Percentiles rank a stretch among this genome's conserved stretches.
Conservation (phyloP, 176 grass and related monocot species). For the Bromus sterilis region DNA sequence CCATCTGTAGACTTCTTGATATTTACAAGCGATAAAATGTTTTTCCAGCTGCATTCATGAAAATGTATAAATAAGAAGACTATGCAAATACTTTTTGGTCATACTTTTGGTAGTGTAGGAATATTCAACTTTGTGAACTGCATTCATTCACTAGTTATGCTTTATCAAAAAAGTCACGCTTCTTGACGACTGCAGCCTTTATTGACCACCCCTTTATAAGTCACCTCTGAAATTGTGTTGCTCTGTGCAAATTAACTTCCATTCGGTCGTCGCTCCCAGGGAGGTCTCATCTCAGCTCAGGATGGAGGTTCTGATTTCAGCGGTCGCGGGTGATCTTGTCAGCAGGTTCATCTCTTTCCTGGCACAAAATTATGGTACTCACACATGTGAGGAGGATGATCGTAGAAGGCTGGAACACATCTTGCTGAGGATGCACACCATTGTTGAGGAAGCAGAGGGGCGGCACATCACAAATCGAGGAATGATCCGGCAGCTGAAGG, state of each 20-base stretch:
- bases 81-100: background rate
- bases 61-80: background rate
- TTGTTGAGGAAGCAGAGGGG: constrained; percentile 24
- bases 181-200: background rate
- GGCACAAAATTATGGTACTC: background rate
- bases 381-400: background rate
- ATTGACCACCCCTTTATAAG: background rate
- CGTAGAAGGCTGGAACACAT: background rate
- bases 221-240: background rate
- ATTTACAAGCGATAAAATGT: background rate
- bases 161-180: background rate
- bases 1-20: background rate
- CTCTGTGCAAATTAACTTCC: background rate
- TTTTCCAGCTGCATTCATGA: background rate
- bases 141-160: background rate
- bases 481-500: constrained; percentile 20
- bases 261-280: background rate
- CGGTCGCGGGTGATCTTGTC: background rate
- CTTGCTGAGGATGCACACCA: constrained; percentile 8
- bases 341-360: constrained; percentile 27
- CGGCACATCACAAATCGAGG: background rate
- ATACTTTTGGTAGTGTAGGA: background rate
- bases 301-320: constrained; percentile 9
- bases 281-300: background rate
- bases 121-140: background rate